Evolutionary conservation across 1,284 basidiomycete genomes (phyloP).

Genomic region (Moesziomyces antarcticus): DNA sequence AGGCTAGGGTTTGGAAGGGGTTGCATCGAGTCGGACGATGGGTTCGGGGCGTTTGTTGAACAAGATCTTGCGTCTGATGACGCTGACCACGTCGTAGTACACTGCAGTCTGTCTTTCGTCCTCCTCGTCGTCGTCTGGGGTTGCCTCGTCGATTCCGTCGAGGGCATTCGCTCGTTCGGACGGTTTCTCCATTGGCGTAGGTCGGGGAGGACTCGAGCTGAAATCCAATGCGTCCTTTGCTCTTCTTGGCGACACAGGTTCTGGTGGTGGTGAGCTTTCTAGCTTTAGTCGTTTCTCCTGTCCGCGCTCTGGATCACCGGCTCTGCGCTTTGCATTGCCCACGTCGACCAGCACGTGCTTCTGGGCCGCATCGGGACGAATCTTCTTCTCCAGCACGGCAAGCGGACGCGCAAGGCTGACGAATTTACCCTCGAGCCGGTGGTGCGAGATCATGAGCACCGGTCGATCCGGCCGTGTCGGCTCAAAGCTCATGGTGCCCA

Average conservation of each 20-base stretch:
- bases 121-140: conserved; percentile 14
- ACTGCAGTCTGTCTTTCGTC: conserved; percentile 30
- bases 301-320: not conserved
- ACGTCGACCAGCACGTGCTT: conserved; percentile 13
- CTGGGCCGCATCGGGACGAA: not conserved
- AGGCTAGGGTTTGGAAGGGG: not conserved
- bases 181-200: conserved; percentile 5
- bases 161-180: conserved; percentile 4
- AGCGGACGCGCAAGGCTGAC: conserved; percentile 71
- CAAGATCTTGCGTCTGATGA: conserved; percentile 62
- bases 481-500: conserved; percentile 61
- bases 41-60: conserved; percentile 62
- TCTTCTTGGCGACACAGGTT: conserved; percentile 6
- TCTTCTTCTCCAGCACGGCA: conserved; percentile 60
- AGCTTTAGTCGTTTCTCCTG: conserved; percentile 5
- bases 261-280: conserved; percentile 4
- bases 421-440: conserved; percentile 87
- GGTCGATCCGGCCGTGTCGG: conserved; percentile 74
- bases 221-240: conserved; percentile 37
- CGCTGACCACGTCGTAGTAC: conserved; percentile 61
- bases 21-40: conserved; percentile 42
- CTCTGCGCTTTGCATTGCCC: not conserved
- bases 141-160: conserved; percentile 19
- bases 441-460: conserved; percentile 83
- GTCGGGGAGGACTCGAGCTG: conserved; percentile 37